These are phyloP conservation scores for Brassica hybrid DNA, from an alignment of 441 rosid genomes.

Conservation along the genomic window DNA sequence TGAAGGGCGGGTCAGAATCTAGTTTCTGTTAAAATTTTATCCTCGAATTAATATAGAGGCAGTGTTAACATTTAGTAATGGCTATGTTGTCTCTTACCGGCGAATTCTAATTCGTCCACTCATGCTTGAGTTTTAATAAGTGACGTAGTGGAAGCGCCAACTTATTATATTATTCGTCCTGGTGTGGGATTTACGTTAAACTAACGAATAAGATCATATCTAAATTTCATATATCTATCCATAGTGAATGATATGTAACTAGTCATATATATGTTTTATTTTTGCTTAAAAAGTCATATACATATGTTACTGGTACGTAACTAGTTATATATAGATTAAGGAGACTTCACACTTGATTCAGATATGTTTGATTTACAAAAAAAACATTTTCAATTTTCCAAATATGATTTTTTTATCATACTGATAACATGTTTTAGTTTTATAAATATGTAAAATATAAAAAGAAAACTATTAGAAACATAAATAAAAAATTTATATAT, in stretches of 20 bases:
- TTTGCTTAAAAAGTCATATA: too few relatives aligned
- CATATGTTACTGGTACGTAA: background rate
- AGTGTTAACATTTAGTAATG: background rate
- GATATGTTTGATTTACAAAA: background rate
- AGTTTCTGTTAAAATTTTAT: background rate
- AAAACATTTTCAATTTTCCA: too few relatives aligned
- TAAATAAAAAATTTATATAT: background rate
- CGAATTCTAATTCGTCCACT: too few relatives aligned
- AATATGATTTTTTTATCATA: too few relatives aligned
- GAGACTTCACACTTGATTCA: conserved; percentile 2
- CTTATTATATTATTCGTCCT: background rate
- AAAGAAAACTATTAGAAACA: background rate
- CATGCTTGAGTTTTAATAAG: background rate
- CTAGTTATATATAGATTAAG: background rate
- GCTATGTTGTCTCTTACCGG: too few relatives aligned
- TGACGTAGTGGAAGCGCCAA: background rate
- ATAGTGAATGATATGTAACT: background rate
- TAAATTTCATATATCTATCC: background rate
- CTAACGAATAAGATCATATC: background rate
- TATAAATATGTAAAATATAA: background rate
- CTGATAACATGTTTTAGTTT: background rate
- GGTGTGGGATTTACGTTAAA: background rate
- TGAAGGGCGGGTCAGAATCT: too few relatives aligned
- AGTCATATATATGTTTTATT: too few relatives aligned
- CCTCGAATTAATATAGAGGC: background rate